Evolutionary conservation across 2,329 filamentous ascomycete species (phyloP).

Genomic region (Arthrobotrys megalospora): DNA sequence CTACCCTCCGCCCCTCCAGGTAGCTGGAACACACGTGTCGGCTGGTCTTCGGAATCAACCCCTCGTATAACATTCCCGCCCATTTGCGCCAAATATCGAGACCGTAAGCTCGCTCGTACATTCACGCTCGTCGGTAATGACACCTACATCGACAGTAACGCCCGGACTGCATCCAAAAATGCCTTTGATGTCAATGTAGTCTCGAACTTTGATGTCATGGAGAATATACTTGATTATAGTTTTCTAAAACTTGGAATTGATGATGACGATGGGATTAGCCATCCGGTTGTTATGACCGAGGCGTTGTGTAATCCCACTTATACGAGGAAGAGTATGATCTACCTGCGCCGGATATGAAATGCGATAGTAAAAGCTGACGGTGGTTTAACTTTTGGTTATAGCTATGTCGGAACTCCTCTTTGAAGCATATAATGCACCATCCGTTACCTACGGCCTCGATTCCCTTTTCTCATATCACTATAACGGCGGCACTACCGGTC

Average conservation of each 20-base stretch:
- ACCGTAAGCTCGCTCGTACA: conserved; percentile 91
- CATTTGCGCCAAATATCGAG: conserved; percentile 93
- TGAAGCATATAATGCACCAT: conserved; percentile 92
- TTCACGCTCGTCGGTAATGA: conserved; percentile 94
- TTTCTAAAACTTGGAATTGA: conserved; percentile 95
- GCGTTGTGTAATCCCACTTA: conserved; percentile 92
- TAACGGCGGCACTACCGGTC: conserved; percentile 87
- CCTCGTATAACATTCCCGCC: conserved; percentile 87
- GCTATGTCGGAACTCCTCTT: conserved; percentile 98
- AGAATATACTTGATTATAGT: conserved; percentile 92
- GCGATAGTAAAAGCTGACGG: conserved; percentile 2
- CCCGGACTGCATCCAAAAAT: conserved; percentile 88
- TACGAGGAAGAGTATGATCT: conserved; percentile 81
- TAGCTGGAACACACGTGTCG: conserved; percentile 88
- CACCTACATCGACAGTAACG: conserved; percentile 94
- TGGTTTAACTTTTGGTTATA: conserved; percentile 67
- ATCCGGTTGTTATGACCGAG: conserved; percentile 95
- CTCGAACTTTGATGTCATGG: conserved; percentile 98
- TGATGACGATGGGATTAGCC: conserved; percentile 79
- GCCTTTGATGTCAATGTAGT: conserved; percentile 94
- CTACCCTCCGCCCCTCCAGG: conserved; percentile 71
- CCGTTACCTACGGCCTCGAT: conserved; percentile 93
- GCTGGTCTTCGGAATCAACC: conserved; percentile 92
- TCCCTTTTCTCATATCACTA: conserved; percentile 95
- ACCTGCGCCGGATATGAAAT: background rate